phyloP scores from a whole-genome alignment of 768 basidiomycete species.

The Boletus rex-veris region DNA sequence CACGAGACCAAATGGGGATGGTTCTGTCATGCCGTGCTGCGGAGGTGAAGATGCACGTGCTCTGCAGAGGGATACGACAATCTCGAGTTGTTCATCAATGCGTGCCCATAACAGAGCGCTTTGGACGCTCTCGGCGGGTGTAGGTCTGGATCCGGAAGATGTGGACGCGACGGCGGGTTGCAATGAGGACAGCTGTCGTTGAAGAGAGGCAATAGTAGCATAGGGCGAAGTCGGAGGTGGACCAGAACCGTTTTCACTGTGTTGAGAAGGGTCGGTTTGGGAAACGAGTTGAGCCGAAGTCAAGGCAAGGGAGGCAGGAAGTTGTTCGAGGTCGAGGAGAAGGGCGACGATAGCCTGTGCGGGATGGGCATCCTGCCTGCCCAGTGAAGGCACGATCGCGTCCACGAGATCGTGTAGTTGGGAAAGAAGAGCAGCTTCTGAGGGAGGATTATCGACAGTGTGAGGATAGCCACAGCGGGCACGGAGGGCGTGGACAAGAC shows the following conservation, averaged over 20 bases:
- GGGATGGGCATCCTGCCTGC: constrained; percentile 54
- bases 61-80: constrained; percentile 62
- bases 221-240: constrained; percentile 13
- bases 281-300: constrained; percentile 15
- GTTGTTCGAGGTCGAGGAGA: constrained; percentile 61
- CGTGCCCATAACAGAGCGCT: constrained; percentile 67
- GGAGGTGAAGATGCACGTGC: constrained; percentile 40
- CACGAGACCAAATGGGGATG: constrained; percentile 18
- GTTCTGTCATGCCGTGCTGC: constrained; percentile 4
- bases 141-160: constrained; percentile 7
- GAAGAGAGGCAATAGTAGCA: constrained; percentile 58
- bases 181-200: constrained; percentile 64
- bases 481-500: constrained; percentile 19
- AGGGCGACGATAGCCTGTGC: constrained; percentile 68
- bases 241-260: background rate
- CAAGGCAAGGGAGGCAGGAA: constrained; percentile 38
- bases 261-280: constrained; percentile 6
- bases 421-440: constrained; percentile 51
- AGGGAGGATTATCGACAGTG: constrained; percentile 30
- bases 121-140: constrained; percentile 53
- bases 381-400: constrained; percentile 40
- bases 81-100: constrained; percentile 72
- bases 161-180: constrained; percentile 37
- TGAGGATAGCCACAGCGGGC: constrained; percentile 8
- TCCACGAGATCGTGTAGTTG: constrained; percentile 61